Evolutionary conservation across 2,329 filamentous ascomycete genomes (phyloP).

Genomic region (Calonectria pteridis): DNA sequence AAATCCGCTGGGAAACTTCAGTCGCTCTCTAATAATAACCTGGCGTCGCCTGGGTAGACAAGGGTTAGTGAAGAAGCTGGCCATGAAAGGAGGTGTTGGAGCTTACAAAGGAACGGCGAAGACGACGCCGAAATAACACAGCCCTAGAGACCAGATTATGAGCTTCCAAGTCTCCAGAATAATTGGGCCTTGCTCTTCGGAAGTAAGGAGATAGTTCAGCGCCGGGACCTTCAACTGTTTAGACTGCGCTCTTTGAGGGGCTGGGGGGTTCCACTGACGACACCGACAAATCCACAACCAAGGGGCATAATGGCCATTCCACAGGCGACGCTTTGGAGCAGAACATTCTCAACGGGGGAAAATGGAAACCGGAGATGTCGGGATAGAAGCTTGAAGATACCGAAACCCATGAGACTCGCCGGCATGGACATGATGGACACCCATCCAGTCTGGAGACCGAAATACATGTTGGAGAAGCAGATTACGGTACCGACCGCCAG

Average conservation of each 20-base stretch:
- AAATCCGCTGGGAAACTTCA: slow-evolving; percentile 95
- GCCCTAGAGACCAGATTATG: slow-evolving; percentile 89
- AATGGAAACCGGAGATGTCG: slow-evolving; percentile 84
- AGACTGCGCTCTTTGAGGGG: neutral
- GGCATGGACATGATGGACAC: slow-evolving; percentile 95
- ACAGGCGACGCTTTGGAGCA: slow-evolving; percentile 95
- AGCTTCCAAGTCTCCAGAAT: slow-evolving; percentile 80
- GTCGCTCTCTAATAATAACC: slow-evolving; percentile 91
- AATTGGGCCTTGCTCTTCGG: slow-evolving; percentile 83
- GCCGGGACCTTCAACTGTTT: slow-evolving; percentile 74
- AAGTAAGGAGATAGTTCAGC: slow-evolving; percentile 84
- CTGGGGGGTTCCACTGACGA: slow-evolving; percentile 61
- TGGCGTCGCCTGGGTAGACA: slow-evolving; percentile 72
- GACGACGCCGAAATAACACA: slow-evolving; percentile 96
- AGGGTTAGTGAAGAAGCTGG: slow-evolving; percentile 7
- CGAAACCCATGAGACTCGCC: slow-evolving; percentile 92
- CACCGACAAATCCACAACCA: slow-evolving; percentile 94
- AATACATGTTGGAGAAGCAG: slow-evolving; percentile 98
- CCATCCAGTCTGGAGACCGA: slow-evolving; percentile 88
- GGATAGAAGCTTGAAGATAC: slow-evolving; percentile 86
- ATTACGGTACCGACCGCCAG: slow-evolving; percentile 89
- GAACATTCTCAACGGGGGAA: slow-evolving; percentile 93
- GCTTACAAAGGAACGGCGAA: slow-evolving; percentile 88
- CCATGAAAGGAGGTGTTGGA: neutral
- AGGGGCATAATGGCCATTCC: slow-evolving; percentile 97